Base-by-base conservation (phyloP, 495 filamentous ascomycete species). In the Durotheca rogersii region DNA sequence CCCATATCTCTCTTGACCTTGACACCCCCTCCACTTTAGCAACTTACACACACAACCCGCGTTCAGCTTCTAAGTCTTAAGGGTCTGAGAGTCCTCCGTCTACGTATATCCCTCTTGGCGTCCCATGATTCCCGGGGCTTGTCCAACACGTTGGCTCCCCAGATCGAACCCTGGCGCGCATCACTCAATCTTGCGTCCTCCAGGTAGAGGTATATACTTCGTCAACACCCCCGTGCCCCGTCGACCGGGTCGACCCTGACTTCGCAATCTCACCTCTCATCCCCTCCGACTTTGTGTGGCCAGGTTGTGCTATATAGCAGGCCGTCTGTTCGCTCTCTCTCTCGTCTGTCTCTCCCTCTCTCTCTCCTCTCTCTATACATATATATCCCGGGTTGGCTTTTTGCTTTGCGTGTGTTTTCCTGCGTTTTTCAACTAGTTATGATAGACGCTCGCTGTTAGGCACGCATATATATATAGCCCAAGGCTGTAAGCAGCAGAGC, bases 1-100 rank as follows among this genome's bases (percentile, higher is more conserved):
- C n/a, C n/a, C n/a, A n/a, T n/a, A n/a, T n/a, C n/a, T n/a, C n/a
- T n/a, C n/a, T n/a, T n/a, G 18, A 31, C 36, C 32, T 46, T 59
- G 41, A 59, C 46, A 59, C 50, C n/a, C n/a, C n/a, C n/a, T n/a
- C n/a, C n/a, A n/a, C n/a, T n/a, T 59, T 59, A 47, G 47, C 56
- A 50, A 59, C 56, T 59, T 59, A 54, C 41, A 51, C 44, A 18
- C 42, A 36, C 33, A n/a, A n/a, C n/a, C n/a, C n/a, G 44, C 47
- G 44, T 59, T 59, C 50, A 59, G 56, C 56, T 59, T 59, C 45
- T 16, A 46, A 19, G 40, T 23, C 17, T n/a, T 23, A 40, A 35
- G 23, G 49, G 45, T 41, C 56, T 51, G 37, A 50, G 16, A 9
- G 49, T 41, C 41, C 50, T 59, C 56, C 45, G 50, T 45, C 35